Conservation (phyloP, 2,329 filamentous ascomycete species). For the Penicillium sp. region DNA sequence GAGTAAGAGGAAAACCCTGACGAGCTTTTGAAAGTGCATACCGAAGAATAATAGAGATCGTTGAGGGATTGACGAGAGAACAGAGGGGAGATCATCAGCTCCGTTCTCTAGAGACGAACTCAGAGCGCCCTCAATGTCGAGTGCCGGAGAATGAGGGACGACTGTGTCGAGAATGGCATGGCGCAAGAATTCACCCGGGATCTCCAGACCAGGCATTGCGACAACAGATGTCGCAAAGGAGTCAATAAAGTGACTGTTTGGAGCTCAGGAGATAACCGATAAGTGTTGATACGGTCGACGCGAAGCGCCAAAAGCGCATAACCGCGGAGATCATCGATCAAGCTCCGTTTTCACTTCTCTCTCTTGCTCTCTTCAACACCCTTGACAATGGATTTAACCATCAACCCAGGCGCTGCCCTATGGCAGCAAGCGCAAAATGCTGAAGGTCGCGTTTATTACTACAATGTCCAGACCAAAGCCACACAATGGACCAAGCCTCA, state of each 20-base stretch:
- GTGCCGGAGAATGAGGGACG: constrained; percentile 41
- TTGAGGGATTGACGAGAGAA: constrained; percentile 50
- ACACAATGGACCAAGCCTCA: constrained; percentile 95
- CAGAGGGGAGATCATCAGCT: constrained; percentile 43
- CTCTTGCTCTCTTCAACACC: background rate
- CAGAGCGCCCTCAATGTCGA: constrained; percentile 42
- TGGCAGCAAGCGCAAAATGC: constrained; percentile 81
- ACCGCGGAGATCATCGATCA: constrained; percentile 19
- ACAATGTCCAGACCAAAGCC: constrained; percentile 77
- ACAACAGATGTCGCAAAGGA: constrained; percentile 26
- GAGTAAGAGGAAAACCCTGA: constrained; percentile 45
- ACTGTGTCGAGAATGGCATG: constrained; percentile 45
- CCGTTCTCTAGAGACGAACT: constrained; percentile 45
- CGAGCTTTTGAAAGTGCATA: constrained; percentile 20
- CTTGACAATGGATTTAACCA: constrained; percentile 48
- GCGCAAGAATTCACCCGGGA: constrained; percentile 41
- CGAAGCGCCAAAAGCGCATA: constrained; percentile 29
- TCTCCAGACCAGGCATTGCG: constrained; percentile 36
- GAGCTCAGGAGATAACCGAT: constrained; percentile 17
- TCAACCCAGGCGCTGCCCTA: constrained; percentile 51
- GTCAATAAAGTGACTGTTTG: constrained; percentile 9
- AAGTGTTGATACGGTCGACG: constrained; percentile 8
- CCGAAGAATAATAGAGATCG: constrained; percentile 54
- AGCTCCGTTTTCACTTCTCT: constrained; percentile 23
- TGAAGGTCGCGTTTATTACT: constrained; percentile 87